phyloP scores from a whole-genome alignment of 2,329 filamentous ascomycete species.

The Chaetomium strumarium region DNA sequence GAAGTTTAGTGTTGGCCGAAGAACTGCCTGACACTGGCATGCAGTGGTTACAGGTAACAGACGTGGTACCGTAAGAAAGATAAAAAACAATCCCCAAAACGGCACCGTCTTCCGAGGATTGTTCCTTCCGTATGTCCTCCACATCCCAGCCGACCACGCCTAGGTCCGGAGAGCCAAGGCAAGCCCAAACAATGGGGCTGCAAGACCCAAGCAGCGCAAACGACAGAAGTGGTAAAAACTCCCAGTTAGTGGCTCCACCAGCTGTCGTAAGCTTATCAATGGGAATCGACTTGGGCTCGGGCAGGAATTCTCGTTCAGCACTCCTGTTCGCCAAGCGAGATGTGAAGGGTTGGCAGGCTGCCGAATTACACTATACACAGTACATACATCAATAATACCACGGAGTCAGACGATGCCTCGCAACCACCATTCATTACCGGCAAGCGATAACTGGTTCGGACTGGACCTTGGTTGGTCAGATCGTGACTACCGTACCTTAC shows the following conservation, averaged over 20 bases:
- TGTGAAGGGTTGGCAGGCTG: neutral
- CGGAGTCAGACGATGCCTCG: too few species aligned
- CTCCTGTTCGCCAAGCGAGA: neutral
- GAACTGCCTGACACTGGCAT: too few species aligned
- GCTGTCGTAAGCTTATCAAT: conserved; percentile 19
- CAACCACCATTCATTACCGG: too few species aligned
- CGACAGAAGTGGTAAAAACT: conserved; percentile 10
- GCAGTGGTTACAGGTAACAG: too few species aligned
- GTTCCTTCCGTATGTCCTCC: neutral
- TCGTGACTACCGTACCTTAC: too few species aligned
- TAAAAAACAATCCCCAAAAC: too few species aligned
- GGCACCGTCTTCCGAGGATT: neutral
- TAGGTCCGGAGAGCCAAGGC: conserved; percentile 3
- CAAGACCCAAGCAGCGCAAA: conserved; percentile 15
- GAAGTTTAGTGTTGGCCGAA: too few species aligned
- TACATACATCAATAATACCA: too few species aligned
- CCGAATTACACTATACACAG: neutral
- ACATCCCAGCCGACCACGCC: too few species aligned
- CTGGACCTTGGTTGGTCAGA: too few species aligned
- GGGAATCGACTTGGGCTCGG: neutral
- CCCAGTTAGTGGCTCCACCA: conserved; percentile 6
- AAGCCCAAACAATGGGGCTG: conserved; percentile 7
- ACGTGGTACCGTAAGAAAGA: too few species aligned
- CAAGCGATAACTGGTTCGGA: too few species aligned
- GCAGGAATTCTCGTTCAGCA: neutral